phyloP scores from a whole-genome alignment of 139 green algal species.

The Chlorella vulgaris region DNA sequence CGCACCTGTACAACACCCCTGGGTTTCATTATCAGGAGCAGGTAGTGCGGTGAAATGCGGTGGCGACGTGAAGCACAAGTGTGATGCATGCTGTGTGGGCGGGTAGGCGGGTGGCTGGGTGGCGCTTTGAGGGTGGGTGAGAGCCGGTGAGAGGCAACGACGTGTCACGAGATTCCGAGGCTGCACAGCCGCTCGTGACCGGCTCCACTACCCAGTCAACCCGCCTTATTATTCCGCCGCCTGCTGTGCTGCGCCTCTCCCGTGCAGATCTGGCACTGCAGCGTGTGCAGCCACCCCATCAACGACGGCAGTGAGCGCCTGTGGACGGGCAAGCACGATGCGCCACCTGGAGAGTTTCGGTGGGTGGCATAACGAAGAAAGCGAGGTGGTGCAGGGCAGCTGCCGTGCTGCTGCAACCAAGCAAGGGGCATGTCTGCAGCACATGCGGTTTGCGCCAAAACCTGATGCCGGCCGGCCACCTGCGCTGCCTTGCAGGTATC shows the following conservation, averaged over 20 bases:
- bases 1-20: constrained; percentile 16
- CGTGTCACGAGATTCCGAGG: too few species aligned
- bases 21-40: constrained; percentile 47
- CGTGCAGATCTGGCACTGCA: constrained; percentile 44
- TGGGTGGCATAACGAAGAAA: neutral
- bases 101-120: too few species aligned
- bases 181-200: too few species aligned
- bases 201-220: too few species aligned
- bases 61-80: too few species aligned
- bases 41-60: neutral
- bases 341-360: constrained; percentile 34
- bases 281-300: constrained; percentile 40
- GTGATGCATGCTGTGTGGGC: too few species aligned
- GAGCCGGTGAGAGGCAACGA: too few species aligned
- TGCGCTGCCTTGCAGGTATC: constrained; percentile 26
- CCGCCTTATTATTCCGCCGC: too few species aligned
- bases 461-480: too few species aligned
- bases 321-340: constrained; percentile 33
- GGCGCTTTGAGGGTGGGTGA: too few species aligned
- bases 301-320: constrained; percentile 54
- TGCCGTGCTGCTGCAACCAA: neutral
- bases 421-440: neutral
- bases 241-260: too few species aligned
- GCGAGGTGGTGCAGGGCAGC: neutral
- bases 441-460: too few species aligned